These are phyloP conservation scores for Hyaloraphidium curvatum DNA, from an alignment of 192 early-diverging fungal genomes.

Conservation along the genomic window DNA sequence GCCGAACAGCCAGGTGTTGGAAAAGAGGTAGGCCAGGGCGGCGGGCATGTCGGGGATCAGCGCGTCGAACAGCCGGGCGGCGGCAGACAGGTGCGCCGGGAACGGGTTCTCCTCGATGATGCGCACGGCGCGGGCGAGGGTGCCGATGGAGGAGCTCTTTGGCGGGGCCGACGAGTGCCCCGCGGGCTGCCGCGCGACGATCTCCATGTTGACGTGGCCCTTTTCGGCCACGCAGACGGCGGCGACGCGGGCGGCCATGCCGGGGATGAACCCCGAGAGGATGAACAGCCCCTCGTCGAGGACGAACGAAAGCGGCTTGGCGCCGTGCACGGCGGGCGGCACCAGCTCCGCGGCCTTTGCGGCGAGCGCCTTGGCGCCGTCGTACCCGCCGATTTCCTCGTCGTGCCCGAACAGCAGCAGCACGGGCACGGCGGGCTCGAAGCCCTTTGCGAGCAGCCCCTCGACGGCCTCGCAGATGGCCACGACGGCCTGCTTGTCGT, in stretches of 20 bases:
- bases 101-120: no score
- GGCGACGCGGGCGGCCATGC: constrained; percentile 2
- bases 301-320: constrained; percentile 11
- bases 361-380: not conserved
- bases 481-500: constrained; percentile 10
- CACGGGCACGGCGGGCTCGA: constrained; percentile 9
- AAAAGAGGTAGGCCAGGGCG: no score
- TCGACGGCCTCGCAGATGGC: constrained; percentile 16
- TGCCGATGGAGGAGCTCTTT: no score
- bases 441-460: constrained; percentile 9
- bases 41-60: no score
- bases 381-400: constrained; percentile 19
- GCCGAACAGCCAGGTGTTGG: no score
- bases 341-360: constrained; percentile 2
- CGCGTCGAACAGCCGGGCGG: no score
- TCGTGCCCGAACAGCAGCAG: constrained; percentile 19
- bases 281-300: constrained; percentile 29
- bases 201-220: constrained; percentile 8
- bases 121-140: no score
- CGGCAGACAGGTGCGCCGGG: no score
- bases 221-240: constrained; percentile 12
- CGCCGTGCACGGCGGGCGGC: not conserved
- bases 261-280: no score
- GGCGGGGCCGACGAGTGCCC: no score
- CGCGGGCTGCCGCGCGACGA: not conserved